Percentiles rank a stretch among this genome's conserved stretches.
These are phyloP conservation scores for Fagopyrum homotropicum DNA, from an alignment of 148 eudicot species.

Conservation along the genomic window DNA sequence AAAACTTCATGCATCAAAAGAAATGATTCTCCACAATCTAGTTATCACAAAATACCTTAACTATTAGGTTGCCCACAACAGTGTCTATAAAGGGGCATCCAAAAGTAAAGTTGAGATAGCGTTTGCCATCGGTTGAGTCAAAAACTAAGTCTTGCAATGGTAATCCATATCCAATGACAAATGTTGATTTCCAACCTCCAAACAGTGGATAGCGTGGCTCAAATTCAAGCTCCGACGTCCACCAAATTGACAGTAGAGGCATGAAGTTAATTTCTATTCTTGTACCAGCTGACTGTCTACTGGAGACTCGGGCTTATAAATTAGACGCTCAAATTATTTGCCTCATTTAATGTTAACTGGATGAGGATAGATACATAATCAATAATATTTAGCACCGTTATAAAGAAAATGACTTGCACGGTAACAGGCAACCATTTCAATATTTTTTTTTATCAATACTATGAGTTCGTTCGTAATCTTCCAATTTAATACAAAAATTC, in stretches of 20 bases:
- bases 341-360: background rate
- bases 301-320: background rate
- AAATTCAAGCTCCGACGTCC: conserved; percentile 83
- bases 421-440: background rate
- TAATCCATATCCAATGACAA: conserved; percentile 80
- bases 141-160: conserved; percentile 87
- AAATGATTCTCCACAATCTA: background rate
- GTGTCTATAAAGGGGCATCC: conserved; percentile 78
- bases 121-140: conserved; percentile 68
- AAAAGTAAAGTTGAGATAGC: conserved; percentile 78
- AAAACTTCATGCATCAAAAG: background rate
- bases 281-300: conserved; percentile 1
- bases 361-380: background rate
- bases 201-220: conserved; percentile 95
- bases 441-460: background rate
- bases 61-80: conserved; percentile 68
- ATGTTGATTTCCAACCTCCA: conserved; percentile 95
- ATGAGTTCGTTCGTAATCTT: background rate
- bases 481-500: background rate
- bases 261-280: background rate
- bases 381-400: background rate
- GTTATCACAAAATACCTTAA: conserved; percentile 41
- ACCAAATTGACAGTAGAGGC: background rate
- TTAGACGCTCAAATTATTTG: background rate
- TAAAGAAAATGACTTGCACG: background rate